A percentile compares a stretch with the other conserved stretches of the same genome.
These are phyloP conservation scores for Gryganskiella cystojenkinii DNA, from an alignment of 192 early-diverging fungal genomes.

Conservation along the genomic window DNA sequence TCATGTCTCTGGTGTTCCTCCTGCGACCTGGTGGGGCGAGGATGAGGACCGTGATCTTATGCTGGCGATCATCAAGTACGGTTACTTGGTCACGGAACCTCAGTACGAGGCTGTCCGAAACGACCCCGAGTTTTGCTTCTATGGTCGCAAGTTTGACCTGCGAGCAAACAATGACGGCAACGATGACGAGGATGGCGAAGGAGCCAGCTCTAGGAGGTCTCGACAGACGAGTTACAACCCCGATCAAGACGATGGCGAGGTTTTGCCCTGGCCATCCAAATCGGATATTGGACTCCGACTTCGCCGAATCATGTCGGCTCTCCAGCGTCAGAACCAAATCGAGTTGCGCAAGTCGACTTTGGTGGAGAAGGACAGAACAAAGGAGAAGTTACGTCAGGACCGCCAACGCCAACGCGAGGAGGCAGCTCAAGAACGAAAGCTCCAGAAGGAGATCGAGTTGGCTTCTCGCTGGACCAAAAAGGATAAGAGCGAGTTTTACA, in stretches of 20 bases:
- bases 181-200: slow-evolving; percentile 53
- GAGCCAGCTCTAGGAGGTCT: slow-evolving; percentile 31
- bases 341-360: slow-evolving; percentile 52
- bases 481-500: slow-evolving; percentile 63
- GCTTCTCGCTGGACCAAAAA: slow-evolving; percentile 66
- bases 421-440: slow-evolving; percentile 53
- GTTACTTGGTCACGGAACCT: slow-evolving; percentile 66
- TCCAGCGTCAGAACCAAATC: slow-evolving; percentile 62
- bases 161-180: slow-evolving; percentile 44
- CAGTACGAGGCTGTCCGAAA: slow-evolving; percentile 60
- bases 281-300: slow-evolving; percentile 71
- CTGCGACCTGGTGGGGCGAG: slow-evolving; percentile 80
- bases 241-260: slow-evolving; percentile 34
- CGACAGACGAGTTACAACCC: slow-evolving; percentile 29
- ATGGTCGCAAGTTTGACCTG: slow-evolving; percentile 61
- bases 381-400: slow-evolving; percentile 47
- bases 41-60: slow-evolving; percentile 84
- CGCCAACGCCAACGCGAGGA: slow-evolving; percentile 58
- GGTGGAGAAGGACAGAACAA: slow-evolving; percentile 57
- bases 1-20: slow-evolving; percentile 66
- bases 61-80: slow-evolving; percentile 81
- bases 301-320: slow-evolving; percentile 64
- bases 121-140: slow-evolving; percentile 64
- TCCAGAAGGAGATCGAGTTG: slow-evolving; percentile 49
- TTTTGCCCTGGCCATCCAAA: slow-evolving; percentile 69